A percentile compares a stretch with the other conserved stretches of the same genome.
Evolutionary conservation across 345 rosid genomes (phyloP).

Genomic region (Lagerstroemia speciosa): DNA sequence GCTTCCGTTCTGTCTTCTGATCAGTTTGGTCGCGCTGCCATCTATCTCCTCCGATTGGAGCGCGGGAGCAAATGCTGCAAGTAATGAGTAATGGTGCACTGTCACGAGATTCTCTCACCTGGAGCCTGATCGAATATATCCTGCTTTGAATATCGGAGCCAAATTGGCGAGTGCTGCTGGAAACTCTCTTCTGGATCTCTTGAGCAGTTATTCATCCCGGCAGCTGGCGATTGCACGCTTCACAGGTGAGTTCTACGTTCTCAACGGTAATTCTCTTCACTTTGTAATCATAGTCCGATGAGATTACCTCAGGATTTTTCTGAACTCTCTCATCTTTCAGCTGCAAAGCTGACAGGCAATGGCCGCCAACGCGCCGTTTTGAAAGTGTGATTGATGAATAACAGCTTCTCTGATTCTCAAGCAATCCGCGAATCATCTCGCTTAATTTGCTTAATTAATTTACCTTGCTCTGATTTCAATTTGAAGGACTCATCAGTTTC

Average conservation of each 20-base stretch:
- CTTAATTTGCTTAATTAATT: neutral
- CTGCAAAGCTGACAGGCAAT: too few relatives aligned
- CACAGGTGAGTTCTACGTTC: neutral
- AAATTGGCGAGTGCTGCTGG: neutral
- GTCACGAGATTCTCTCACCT: neutral
- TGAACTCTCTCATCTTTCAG: too few relatives aligned
- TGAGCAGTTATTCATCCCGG: neutral
- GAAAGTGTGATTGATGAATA: neutral
- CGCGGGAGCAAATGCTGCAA: neutral
- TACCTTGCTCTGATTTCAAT: too few relatives aligned
- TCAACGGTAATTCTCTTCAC: neutral
- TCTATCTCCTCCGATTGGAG: neutral
- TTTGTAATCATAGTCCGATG: neutral
- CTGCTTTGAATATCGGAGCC: neutral
- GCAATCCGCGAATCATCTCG: neutral
- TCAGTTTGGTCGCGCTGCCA: neutral
- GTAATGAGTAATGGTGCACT: neutral
- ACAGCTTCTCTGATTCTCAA: neutral
- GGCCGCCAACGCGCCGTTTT: too few relatives aligned
- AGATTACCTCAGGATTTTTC: neutral
- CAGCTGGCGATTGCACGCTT: neutral
- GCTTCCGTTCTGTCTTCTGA: neutral
- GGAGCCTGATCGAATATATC: neutral
- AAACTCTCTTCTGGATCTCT: neutral
- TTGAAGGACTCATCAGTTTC: neutral